Evolutionary conservation across 2,329 filamentous ascomycete genomes (phyloP), one percentile per base, ranked within the genome.

Genomic region (Pseudopyricularia javanii): DNA sequence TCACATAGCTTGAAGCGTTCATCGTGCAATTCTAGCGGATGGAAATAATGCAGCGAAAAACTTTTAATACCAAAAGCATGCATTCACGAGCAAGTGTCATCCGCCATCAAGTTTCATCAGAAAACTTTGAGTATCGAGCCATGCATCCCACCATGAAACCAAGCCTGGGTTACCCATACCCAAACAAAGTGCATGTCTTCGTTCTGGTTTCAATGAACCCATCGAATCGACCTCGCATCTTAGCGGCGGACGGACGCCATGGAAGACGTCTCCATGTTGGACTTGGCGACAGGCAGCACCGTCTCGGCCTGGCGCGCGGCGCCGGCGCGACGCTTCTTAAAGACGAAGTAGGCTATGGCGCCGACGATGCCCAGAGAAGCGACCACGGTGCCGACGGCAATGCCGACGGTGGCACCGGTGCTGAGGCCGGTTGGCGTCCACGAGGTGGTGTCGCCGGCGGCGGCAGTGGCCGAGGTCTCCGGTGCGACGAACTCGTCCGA

Each of bases 351-450:
- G 2, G 63, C 65, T 28, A 65, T 53, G 3, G 51, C 56, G 4
- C 61, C 60, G 1, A 66, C 62, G 58, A 52, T 11, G 6, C 35
- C 35, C n/a, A 52, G 50, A 3, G 62, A 63, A 8, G 63, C 66
- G 7, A 64, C 59, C 24, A 67, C 57, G 4, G 62, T 61, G 22
- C 67, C 67, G 8, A 68, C 65, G 11, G 66, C 65, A 40, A 70
- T 67, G 6, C 68, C 68, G 3, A 65, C 67, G 54, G 64, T 67
- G 50, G 63, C 65, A 12, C 67, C 67, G 4, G 43, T 59, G 9
- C 60, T 62, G 2, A 70, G 63, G 3, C 63, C 65, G 7, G 57
- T 57, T 2, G 2, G 53, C 53, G 43, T 57, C 54, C 15, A 57
- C 52, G 32, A 52, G 56, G 56, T 15, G 50, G 33, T 15, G 47